phyloP scores from a whole-genome alignment of 441 rosid genomes.

The Codiaeum variegatum region DNA sequence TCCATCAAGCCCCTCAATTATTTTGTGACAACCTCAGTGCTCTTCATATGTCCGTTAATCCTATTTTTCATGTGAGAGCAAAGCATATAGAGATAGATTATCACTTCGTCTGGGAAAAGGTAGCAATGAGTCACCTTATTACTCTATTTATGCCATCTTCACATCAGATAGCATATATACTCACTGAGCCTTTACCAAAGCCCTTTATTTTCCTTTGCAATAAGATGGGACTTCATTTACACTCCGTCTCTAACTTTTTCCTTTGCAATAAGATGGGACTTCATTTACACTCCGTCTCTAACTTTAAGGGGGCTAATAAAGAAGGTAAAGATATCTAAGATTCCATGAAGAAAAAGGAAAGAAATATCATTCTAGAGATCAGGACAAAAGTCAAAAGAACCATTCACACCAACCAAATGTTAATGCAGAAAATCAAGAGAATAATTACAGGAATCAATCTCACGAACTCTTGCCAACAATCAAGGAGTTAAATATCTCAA shows the following conservation, averaged over 20 bases:
- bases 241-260: not conserved
- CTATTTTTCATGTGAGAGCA: not conserved
- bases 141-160: too few species aligned
- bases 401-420: too few species aligned
- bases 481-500: too few species aligned
- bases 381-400: too few species aligned
- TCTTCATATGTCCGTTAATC: slow-evolving; percentile 3
- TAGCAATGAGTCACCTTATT: not conserved
- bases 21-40: slow-evolving; percentile 13
- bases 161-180: too few species aligned
- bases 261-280: not conserved
- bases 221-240: slow-evolving; percentile 2
- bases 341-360: too few species aligned
- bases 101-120: not conserved
- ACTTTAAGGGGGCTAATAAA: not conserved
- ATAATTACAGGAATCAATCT: too few species aligned
- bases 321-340: too few species aligned
- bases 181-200: not conserved
- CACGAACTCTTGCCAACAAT: too few species aligned
- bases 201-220: not conserved
- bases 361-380: too few species aligned
- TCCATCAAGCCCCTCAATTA: not conserved
- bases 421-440: too few species aligned
- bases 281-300: not conserved
- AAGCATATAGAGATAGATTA: not conserved